Evolutionary conservation across 2,329 filamentous ascomycete genomes (phyloP), one percentile per base, ranked within the genome.

Genomic region (Diaporthe sp.): DNA sequence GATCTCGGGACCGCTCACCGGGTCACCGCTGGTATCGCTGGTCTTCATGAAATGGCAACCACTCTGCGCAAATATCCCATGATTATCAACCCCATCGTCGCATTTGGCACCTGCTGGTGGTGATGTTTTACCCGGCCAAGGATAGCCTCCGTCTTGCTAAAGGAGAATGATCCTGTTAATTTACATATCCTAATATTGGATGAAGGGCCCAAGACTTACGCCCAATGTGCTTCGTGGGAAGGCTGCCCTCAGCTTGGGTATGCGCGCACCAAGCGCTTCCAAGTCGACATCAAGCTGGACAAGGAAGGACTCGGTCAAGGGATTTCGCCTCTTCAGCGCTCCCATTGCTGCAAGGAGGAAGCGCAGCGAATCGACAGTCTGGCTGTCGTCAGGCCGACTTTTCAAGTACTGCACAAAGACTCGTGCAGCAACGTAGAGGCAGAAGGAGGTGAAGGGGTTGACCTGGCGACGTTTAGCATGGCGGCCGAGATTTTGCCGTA

Each of bases 391-490:
- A 0, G 96, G 95, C n/a, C 94, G 90, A 74, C 94, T 97, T 84
- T 98, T 98, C n/a, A 98, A 88, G 81, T 97, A 98, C 82, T 98
- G 96, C 10, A 98, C 93, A 81, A 98, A 98, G 0, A 98, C 96
- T 71, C 97, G 91, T 31, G 96, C 95, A 15, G 96, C 94, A n/a
- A 98, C 96, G 80, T 98, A 98, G 58, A 99, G 90, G 81, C 95
- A 98, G 84, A 98, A 98, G 0, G 95, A 95, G 80, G 98, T 94
- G 82, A 98, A 98, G 0, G 96, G 95, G 79, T 98, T 98, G 91
- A 98, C 95, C 95, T 98, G 76, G 2, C 25, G n/a, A 60, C 4
- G 5, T n/a, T 17, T 15, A 58, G 15, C 31, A 5, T 61, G 13
- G 67, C 44, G n/a, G 2, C 39, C 22, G 31, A 15, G 12, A 51